Evolutionary conservation across 192 early-diverging fungal genomes (phyloP), one percentile per base, ranked within the genome.

Genomic region (Ramicandelaber brevisporus): DNA sequence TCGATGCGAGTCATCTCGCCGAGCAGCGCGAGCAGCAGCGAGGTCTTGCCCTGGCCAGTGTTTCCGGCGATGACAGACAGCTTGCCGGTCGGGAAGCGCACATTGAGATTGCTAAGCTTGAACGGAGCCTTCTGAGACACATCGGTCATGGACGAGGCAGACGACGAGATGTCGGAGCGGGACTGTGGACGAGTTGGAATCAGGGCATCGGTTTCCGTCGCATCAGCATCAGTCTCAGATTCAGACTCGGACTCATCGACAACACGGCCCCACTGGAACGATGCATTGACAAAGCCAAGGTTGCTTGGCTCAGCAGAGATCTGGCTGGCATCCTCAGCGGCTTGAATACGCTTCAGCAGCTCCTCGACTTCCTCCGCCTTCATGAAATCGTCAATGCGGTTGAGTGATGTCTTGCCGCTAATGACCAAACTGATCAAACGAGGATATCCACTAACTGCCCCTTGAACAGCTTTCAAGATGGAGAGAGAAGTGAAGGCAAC

Each of bases 1-100:
- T 26, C 9, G 0, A 38, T 36, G 18, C 45, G 55, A 18, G 46
- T 40, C 6, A 81, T 67, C 55, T 88, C 82, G 16, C 75, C 67
- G 4, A 83, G 50, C 8, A 86, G 50, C 23, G 77, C 69, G 14
- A 69, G 41, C 8, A 87, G 39, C 15, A 92, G 30, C 3, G 66
- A 61, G 5, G 69, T 62, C 40, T 92, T 92, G 17, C 87, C 87
- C 12, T 65, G 59, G 2, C 82, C 84, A n/a, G 85, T 90, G 17
- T 74, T 57, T 4, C 88, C 88, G 29, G 68, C 64, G 21, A 89
- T 44, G 10, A 86, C 52, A 12, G 75, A 66, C 11, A 85, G 54
- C 15, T 64, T 61, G 25, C 62, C 62, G 11, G 34, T 23, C 10
- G 73, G 70, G 45, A 90, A 74, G 10, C 41, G 44, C 14, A 80